phyloP scores from a whole-genome alignment of 2,329 filamentous ascomycete species.

The Metarhizium rileyi region DNA sequence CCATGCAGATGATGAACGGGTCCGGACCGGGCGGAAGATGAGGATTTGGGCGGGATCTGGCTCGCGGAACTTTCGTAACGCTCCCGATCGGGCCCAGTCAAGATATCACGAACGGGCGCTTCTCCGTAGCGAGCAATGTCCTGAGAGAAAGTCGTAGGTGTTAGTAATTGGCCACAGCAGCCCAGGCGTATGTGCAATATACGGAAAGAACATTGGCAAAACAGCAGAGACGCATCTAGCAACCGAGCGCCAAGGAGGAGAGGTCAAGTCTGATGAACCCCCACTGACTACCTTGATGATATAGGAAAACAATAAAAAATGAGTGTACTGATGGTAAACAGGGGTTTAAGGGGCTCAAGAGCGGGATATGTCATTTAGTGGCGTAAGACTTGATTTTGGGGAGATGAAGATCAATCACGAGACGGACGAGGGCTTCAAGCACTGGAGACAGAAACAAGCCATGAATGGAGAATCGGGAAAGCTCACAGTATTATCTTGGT shows the following conservation, averaged over 20 bases:
- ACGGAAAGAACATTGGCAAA: background rate
- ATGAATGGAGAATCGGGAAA: slow-evolving; percentile 1
- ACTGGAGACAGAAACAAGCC: background rate
- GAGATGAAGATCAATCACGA: slow-evolving; percentile 2
- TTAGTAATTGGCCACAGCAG: background rate
- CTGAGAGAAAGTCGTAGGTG: slow-evolving; percentile 25
- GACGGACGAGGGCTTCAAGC: background rate
- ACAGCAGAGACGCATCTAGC: background rate
- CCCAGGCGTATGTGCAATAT: background rate
- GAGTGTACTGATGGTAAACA: slow-evolving; percentile 2
- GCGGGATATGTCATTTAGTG: background rate
- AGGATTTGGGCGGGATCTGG: slow-evolving; percentile 47
- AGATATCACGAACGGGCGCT: slow-evolving; percentile 62
- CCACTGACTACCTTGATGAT: background rate
- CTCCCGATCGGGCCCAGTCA: slow-evolving; percentile 60
- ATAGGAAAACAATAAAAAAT: background rate
- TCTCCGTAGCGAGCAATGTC: slow-evolving; percentile 71
- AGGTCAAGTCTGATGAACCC: background rate
- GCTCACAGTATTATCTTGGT: slow-evolving; percentile 67
- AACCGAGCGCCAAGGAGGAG: background rate
- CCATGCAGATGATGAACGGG: slow-evolving; percentile 56
- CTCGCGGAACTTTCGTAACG: slow-evolving; percentile 43
- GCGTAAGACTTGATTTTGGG: background rate
- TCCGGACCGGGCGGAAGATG: slow-evolving; percentile 51
- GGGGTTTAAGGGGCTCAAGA: background rate